Evolutionary conservation across 352 stramenopile genomes (phyloP), one percentile per base, ranked within the genome.

Genomic region (Thalassiosira exigua): DNA sequence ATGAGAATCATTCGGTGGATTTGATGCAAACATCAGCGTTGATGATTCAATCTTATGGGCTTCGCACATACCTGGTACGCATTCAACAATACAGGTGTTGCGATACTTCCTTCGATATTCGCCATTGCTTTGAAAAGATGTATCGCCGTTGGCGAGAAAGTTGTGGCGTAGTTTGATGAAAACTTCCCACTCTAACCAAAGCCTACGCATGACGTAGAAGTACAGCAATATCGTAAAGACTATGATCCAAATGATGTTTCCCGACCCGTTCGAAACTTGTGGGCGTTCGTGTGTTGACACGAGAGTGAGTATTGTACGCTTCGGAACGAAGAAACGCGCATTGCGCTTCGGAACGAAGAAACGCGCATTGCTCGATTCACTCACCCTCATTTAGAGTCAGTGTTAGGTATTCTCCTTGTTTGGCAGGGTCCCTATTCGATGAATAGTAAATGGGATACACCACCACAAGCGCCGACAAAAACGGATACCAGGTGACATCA

Each of bases 121-220:
- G 4, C 52, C 36, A 19, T 65, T 69, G 56, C 80, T 46, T 17
- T 75, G 29, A 24, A 82, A 80, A 9, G 76, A 61, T 30, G 77
- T 42, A 69, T 88, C 81, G n/a, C 84, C 84, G 46, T 83, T 69
- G 0, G 60, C 71, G 7, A 90, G 58, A 69, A 87, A 90, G 2
- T 86, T 66, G 36, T 83, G 83, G 30, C 84, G 57, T 9, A 87
- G 42, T 50, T 78, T 67, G 22, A 87, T 76, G 42, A 89, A 82
- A 4, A 82, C 65, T 76, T 69, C 81, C 84, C 84, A 90, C 67
- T 90, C 84, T 19, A 85, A 77, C 78, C 84, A 89, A 17, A 87
- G 24, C 24, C 76, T 41, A 14, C 81, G 56, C 30, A 90, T 41
- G 4, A 88, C 69, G 46, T 78, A 90, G 5, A 86, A 36, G 22